Evolutionary conservation across 805 yeast genomes (phyloP), one percentile per base, ranked within the genome.

Genomic region (Barnettozyma vustinii): DNA sequence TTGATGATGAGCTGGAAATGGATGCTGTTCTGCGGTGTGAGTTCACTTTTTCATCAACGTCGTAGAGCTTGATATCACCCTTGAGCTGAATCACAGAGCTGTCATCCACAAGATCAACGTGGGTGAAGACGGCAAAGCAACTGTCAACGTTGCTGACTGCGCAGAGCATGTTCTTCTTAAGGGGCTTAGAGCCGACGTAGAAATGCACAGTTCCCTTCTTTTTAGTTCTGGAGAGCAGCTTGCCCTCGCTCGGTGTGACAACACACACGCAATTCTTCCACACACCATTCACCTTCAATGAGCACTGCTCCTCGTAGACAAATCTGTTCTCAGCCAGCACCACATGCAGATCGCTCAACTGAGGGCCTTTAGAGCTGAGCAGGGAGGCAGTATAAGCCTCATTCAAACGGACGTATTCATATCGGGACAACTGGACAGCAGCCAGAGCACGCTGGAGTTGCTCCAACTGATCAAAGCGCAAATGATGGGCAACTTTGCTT

Each of bases 351-450:
- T 83, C 89, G 2, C 77, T 70, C 48, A 83, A 69, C 46, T 68
- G 62, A 3, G 80, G 69, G 1, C 84, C 88, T 54, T 78, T 80
- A 9, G 78, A 64, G 9, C 84, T 77, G 32, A 83, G 62, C 32
- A 82, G 64, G 2, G 81, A 84, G 7, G 86, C 89, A 0, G 87
- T 81, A 58, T 76, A 83, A 19, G 81, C 74, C 63, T 81, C 84
- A 57, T 77, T 81, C 46, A 83, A 67, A 43, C 77, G 74, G 18
- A 72, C 70, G 55, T 69, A 75, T 62, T 83, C 89, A 58, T 69
- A 83, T 53, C 74, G 77, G n/a, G 83, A 65, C 42, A 83, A 61
- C 44, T 74, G 66, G 33, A 82, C 61, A 3, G 81, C 76, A 1
- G 80, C 66, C 18, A 77, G 66, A 78, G 79, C 75, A 44, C 42